Conservation (phyloP, 2,329 filamentous ascomycete genomes). For the Cercospora zeina region DNA sequence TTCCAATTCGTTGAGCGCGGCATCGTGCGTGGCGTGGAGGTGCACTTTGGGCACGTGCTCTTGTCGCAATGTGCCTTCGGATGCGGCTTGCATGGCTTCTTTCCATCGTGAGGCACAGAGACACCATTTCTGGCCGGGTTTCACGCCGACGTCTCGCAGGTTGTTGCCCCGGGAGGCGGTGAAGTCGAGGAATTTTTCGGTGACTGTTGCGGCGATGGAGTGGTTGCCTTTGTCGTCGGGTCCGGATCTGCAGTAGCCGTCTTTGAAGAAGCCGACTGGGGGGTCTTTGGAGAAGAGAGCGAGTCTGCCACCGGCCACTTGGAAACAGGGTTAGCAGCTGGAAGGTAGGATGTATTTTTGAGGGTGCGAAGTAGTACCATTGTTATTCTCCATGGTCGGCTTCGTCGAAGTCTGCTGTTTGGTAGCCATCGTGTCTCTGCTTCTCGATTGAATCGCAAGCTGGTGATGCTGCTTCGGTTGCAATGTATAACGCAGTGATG, state of each 20-base stretch:
- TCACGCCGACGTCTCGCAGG: constrained; percentile 13
- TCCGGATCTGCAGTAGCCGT: constrained; percentile 26
- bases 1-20: constrained; percentile 22
- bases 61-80: constrained; percentile 23
- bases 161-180: constrained; percentile 19
- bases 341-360: background rate
- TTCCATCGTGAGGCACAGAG: constrained; percentile 21
- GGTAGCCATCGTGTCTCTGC: constrained; percentile 16
- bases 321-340: background rate
- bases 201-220: constrained; percentile 27
- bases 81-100: constrained; percentile 22
- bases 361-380: constrained; percentile 18
- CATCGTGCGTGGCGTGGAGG: constrained; percentile 25
- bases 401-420: constrained; percentile 30
- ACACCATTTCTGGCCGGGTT: constrained; percentile 23
- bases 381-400: constrained; percentile 32
- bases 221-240: constrained; percentile 25
- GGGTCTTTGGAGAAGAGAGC: constrained; percentile 26
- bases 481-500: background rate
- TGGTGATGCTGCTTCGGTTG: background rate
- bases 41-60: constrained; percentile 25
- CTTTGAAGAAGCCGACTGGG: constrained; percentile 24
- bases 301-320: constrained; percentile 25
- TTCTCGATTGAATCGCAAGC: background rate
- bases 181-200: constrained; percentile 23